Evolutionary conservation across 805 yeast genomes (phyloP).

Genomic region (Ogataea thermomethanolica): DNA sequence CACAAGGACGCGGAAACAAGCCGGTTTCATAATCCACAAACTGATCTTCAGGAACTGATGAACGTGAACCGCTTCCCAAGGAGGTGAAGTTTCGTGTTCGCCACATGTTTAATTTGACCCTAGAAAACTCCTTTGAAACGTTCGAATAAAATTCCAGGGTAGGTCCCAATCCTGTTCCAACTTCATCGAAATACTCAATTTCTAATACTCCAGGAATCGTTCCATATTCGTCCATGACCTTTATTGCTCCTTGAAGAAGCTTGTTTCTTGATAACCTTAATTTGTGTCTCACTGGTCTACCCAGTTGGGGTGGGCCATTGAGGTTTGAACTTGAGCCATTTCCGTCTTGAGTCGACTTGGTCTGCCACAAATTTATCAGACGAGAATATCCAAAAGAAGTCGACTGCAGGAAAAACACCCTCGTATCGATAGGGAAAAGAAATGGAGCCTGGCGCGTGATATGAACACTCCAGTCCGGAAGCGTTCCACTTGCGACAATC

Average conservation of each 20-base stretch:
- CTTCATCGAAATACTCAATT: slow-evolving; percentile 85
- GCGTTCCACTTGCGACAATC: slow-evolving; percentile 77
- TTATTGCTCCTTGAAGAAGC: slow-evolving; percentile 72
- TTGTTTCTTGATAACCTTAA: slow-evolving; percentile 70
- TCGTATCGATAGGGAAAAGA: slow-evolving; percentile 76
- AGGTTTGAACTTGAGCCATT: slow-evolving; percentile 23
- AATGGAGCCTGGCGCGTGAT: slow-evolving; percentile 76
- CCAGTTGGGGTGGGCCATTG: slow-evolving; percentile 46
- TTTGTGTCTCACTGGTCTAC: slow-evolving; percentile 76
- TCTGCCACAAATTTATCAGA: slow-evolving; percentile 73
- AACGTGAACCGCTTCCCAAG: slow-evolving; percentile 7
- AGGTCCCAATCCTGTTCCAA: slow-evolving; percentile 96
- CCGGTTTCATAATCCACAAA: slow-evolving; percentile 39
- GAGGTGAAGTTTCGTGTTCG: slow-evolving; percentile 35
- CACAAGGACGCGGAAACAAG: slow-evolving; percentile 68
- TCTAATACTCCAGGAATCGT: slow-evolving; percentile 78
- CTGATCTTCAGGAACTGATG: slow-evolving; percentile 8
- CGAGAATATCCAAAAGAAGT: slow-evolving; percentile 91
- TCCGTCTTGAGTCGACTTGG: slow-evolving; percentile 40
- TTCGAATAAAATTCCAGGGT: slow-evolving; percentile 87
- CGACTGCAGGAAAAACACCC: slow-evolving; percentile 73
- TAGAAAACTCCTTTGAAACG: slow-evolving; percentile 72
- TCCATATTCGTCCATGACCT: slow-evolving; percentile 73
- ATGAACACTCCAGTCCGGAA: slow-evolving; percentile 81
- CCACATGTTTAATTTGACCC: slow-evolving; percentile 64